phyloP scores from a whole-genome alignment of 768 basidiomycete species.

The Boletus huronensis region DNA sequence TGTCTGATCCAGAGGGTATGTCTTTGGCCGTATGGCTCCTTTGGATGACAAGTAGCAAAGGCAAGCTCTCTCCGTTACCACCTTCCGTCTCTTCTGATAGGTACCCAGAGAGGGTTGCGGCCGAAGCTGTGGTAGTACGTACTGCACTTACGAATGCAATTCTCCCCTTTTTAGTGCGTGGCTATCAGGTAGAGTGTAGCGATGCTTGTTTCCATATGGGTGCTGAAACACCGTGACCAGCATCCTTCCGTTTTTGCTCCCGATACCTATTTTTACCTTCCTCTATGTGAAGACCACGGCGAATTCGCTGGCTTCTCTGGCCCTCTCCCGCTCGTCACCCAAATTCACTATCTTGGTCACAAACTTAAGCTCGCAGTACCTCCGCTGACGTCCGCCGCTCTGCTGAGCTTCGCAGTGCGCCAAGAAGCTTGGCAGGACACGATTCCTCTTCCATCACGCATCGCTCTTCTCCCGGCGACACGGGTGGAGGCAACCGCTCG shows the following conservation, averaged over 20 bases:
- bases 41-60: conserved; percentile 43
- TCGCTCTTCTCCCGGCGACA: conserved; percentile 32
- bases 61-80: conserved; percentile 24
- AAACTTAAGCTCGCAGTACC: conserved; percentile 41
- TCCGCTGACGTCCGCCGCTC: conserved; percentile 38
- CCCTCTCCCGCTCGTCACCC: conserved; percentile 30
- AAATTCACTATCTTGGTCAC: conserved; percentile 40
- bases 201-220: not conserved
- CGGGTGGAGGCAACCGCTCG: conserved; percentile 33
- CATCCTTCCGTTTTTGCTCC: conserved; percentile 42
- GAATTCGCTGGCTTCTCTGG: conserved; percentile 28
- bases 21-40: conserved; percentile 44
- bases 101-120: conserved; percentile 31
- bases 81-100: conserved; percentile 11
- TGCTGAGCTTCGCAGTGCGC: conserved; percentile 36
- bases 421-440: conserved; percentile 36
- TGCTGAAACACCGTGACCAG: conserved; percentile 26
- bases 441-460: conserved; percentile 20
- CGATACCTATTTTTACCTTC: conserved; percentile 42
- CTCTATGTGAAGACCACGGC: conserved; percentile 32
- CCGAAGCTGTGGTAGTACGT: conserved; percentile 29
- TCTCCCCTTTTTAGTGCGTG: conserved; percentile 40
- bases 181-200: conserved; percentile 35
- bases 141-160: conserved; percentile 30
- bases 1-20: conserved; percentile 33